These are phyloP conservation scores for Penicillium flavigenum DNA, from an alignment of 495 filamentous ascomycete species.

Conservation along the genomic window DNA sequence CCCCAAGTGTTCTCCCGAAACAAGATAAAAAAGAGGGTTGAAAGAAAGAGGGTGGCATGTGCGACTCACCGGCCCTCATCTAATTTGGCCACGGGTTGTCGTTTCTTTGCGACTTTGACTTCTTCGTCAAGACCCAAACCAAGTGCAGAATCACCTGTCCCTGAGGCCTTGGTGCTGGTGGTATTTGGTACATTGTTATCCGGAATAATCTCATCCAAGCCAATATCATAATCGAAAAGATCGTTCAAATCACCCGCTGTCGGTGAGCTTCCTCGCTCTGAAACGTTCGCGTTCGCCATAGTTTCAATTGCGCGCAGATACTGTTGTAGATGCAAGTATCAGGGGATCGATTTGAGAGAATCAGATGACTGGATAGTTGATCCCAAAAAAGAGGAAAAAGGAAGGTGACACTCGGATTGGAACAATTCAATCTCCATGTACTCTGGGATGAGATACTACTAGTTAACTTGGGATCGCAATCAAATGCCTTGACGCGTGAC, in stretches of 20 bases:
- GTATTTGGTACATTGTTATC: conserved; percentile 32
- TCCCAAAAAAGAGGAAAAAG: background rate
- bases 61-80: conserved; percentile 69
- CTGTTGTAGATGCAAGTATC: background rate
- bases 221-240: conserved; percentile 70
- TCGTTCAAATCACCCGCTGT: conserved; percentile 50
- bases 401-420: background rate
- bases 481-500: conserved; percentile 16
- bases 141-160: conserved; percentile 34
- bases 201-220: conserved; percentile 51
- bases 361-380: background rate
- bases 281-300: conserved; percentile 10
- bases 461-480: background rate
- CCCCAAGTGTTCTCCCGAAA: background rate
- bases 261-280: conserved; percentile 16
- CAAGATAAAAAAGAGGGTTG: background rate
- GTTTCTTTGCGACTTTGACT: conserved; percentile 73
- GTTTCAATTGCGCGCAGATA: background rate
- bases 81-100: conserved; percentile 75
- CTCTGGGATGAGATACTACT: background rate
- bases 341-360: background rate
- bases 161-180: conserved; percentile 29
- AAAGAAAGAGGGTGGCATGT: background rate
- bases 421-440: background rate
- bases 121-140: conserved; percentile 80